These are phyloP conservation scores for Chlorella sp. DNA, from an alignment of 139 green algal species.

Conservation along the genomic window DNA sequence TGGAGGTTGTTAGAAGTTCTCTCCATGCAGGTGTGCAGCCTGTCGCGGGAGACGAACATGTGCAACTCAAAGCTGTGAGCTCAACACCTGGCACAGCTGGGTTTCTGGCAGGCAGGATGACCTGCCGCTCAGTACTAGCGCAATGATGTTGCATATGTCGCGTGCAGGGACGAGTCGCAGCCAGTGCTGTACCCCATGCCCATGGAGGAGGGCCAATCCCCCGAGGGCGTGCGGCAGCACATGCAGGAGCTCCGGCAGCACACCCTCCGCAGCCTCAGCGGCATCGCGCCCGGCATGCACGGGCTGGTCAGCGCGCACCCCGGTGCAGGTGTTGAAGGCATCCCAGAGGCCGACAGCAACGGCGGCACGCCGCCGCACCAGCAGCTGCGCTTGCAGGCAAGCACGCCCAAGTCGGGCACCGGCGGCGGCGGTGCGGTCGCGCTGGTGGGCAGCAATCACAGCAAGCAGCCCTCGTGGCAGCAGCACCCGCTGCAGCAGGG, in stretches of 20 bases:
- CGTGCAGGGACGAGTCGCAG: conserved; percentile 2
- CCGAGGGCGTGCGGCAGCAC: conserved; percentile 11
- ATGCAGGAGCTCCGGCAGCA: conserved; percentile 13
- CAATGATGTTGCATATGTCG: too few relatives aligned
- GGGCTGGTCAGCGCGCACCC: too few relatives aligned
- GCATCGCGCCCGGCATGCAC: conserved; percentile 5
- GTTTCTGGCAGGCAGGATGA: not conserved
- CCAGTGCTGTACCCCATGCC: conserved; percentile 10
- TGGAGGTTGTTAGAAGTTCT: not conserved
- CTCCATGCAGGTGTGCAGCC: not conserved
- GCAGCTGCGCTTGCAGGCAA: too few relatives aligned
- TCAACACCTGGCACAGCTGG: too few relatives aligned
- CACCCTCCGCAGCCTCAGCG: conserved; percentile 14
- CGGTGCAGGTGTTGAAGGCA: too few relatives aligned
- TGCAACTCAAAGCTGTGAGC: not conserved
- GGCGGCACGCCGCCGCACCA: too few relatives aligned
- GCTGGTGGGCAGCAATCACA: too few relatives aligned
- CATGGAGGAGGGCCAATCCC: not conserved
- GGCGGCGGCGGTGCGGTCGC: too few relatives aligned
- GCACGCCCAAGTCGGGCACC: too few relatives aligned
- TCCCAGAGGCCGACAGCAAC: too few relatives aligned
- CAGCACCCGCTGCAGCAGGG: conserved; percentile 12
- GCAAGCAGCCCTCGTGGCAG: too few relatives aligned
- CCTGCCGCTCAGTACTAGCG: too few relatives aligned
- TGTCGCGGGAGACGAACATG: not conserved